These are phyloP conservation scores for Fusarium keratoplasticum DNA, from an alignment of 2,329 filamentous ascomycete species.

Conservation along the genomic window DNA sequence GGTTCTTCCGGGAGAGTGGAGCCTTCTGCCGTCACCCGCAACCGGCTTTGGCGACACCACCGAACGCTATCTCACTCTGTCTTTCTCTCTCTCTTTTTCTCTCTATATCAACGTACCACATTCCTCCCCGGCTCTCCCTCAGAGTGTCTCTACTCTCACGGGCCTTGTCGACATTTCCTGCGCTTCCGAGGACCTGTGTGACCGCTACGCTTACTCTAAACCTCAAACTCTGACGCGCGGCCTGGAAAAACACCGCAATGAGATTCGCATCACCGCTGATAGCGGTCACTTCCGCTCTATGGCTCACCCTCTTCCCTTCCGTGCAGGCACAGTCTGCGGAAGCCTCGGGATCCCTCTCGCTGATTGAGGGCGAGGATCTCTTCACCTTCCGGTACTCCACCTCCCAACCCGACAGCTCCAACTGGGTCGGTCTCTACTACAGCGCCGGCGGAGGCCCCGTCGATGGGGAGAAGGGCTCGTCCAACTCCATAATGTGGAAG, in stretches of 20 bases:
- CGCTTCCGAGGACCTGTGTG: not conserved
- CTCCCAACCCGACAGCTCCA: conserved; percentile 39
- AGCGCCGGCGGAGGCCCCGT: conserved; percentile 50
- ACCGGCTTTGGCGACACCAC: conserved; percentile 14
- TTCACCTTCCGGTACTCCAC: conserved; percentile 53
- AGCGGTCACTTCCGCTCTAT: conserved; percentile 25
- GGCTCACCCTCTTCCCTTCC: conserved; percentile 20
- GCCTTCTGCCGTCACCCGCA: not conserved
- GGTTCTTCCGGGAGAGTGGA: conserved; percentile 6
- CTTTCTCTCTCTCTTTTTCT: not conserved
- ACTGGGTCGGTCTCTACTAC: conserved; percentile 55
- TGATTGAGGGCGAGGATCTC: conserved; percentile 23
- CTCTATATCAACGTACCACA: not conserved
- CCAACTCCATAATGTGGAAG: conserved; percentile 48
- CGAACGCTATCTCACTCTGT: not conserved
- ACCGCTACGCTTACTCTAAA: not conserved
- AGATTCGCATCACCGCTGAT: conserved; percentile 23
- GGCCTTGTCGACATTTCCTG: not conserved
- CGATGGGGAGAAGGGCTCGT: conserved; percentile 43
- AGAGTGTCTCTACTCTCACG: not conserved
- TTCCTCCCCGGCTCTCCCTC: not conserved
- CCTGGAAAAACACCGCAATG: conserved; percentile 11
- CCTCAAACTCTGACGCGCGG: not conserved
- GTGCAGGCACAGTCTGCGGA: conserved; percentile 15
- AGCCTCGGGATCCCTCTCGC: conserved; percentile 30